A percentile compares a stretch with the other conserved stretches of the same genome.
phyloP scores from a whole-genome alignment of 345 rosid species.

The Turnera subulata region DNA sequence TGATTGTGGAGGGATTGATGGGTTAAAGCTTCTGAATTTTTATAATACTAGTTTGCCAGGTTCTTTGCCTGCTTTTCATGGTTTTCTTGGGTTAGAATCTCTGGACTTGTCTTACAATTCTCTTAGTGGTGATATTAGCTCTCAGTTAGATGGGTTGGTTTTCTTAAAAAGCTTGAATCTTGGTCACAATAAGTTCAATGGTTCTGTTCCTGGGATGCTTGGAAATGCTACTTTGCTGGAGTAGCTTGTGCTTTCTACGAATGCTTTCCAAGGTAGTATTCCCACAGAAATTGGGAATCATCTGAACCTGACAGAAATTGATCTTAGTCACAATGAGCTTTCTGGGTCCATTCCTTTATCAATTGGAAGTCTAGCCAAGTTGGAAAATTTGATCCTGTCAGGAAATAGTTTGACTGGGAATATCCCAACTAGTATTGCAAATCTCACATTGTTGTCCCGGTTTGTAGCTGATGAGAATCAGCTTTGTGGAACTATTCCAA shows the following conservation, averaged over 20 bases:
- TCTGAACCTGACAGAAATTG: slow-evolving; percentile 37
- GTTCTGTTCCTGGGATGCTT: slow-evolving; percentile 44
- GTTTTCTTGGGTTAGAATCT: slow-evolving; percentile 43
- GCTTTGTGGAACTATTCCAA: slow-evolving; percentile 46
- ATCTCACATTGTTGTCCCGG: slow-evolving; percentile 36
- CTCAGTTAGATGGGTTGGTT: slow-evolving; percentile 43
- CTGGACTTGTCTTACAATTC: slow-evolving; percentile 56
- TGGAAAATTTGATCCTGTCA: slow-evolving; percentile 51
- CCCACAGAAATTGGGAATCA: slow-evolving; percentile 38
- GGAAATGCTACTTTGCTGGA: slow-evolving; percentile 31
- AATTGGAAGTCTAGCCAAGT: slow-evolving; percentile 43
- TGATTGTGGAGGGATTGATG: slow-evolving; percentile 39
- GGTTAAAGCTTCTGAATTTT: slow-evolving; percentile 48
- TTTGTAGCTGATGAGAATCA: slow-evolving; percentile 59
- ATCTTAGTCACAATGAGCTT: slow-evolving; percentile 49
- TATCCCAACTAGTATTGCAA: slow-evolving; percentile 43
- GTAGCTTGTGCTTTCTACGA: slow-evolving; percentile 48
- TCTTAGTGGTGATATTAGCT: slow-evolving; percentile 31
- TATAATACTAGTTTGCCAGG: slow-evolving; percentile 38
- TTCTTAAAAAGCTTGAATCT: slow-evolving; percentile 50
- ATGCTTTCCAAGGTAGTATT: slow-evolving; percentile 33
- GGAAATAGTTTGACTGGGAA: slow-evolving; percentile 37
- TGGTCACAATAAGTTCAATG: slow-evolving; percentile 27
- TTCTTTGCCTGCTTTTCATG: slow-evolving; percentile 43
- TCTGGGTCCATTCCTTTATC: slow-evolving; percentile 45